Percentiles rank a stretch among this genome's conserved stretches.
Evolutionary conservation across 2,329 filamentous ascomycete genomes (phyloP).

Genomic region (Ceratocystis eucalypticola): DNA sequence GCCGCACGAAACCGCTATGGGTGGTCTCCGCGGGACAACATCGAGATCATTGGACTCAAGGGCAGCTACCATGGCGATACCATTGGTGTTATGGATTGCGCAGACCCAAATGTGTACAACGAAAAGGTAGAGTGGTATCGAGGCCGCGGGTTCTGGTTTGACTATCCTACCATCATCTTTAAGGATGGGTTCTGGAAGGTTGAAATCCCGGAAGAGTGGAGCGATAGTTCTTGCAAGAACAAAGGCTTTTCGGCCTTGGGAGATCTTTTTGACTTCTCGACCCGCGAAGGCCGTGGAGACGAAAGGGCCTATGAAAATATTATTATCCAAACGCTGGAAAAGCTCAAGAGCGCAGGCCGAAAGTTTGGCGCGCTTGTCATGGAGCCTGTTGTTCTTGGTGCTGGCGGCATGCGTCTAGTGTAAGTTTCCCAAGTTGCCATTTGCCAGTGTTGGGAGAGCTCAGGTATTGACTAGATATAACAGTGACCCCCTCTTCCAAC

Average conservation of each 20-base stretch:
- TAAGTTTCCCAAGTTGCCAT: slow-evolving; percentile 30
- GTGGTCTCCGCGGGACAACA: slow-evolving; percentile 44
- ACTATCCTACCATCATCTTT: slow-evolving; percentile 60
- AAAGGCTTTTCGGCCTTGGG: slow-evolving; percentile 35
- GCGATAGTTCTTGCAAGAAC: slow-evolving; percentile 23
- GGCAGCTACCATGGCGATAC: slow-evolving; percentile 81
- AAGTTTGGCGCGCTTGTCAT: slow-evolving; percentile 67
- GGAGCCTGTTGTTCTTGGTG: slow-evolving; percentile 68
- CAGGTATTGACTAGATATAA: slow-evolving; percentile 15
- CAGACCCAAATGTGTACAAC: slow-evolving; percentile 65
- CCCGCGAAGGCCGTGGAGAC: slow-evolving; percentile 33
- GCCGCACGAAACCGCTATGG: slow-evolving; percentile 53
- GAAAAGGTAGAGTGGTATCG: slow-evolving; percentile 78
- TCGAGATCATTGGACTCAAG: slow-evolving; percentile 60
- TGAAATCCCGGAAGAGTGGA: slow-evolving; percentile 38
- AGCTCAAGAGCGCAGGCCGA: slow-evolving; percentile 40
- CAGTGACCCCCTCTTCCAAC: slow-evolving; percentile 71
- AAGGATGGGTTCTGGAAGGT: slow-evolving; percentile 53
- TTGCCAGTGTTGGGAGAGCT: not conserved
- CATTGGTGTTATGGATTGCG: slow-evolving; percentile 76
- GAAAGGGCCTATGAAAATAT: slow-evolving; percentile 44
- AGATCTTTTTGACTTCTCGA: slow-evolving; percentile 46
- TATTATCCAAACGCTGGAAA: slow-evolving; percentile 41
- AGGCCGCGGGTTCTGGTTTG: slow-evolving; percentile 67
- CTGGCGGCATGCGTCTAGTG: slow-evolving; percentile 72